Evolutionary conservation across 371 early-diverging fungal species (phyloP), one percentile per base, ranked within the genome.

Genomic region (Sporodiniella umbellata): DNA sequence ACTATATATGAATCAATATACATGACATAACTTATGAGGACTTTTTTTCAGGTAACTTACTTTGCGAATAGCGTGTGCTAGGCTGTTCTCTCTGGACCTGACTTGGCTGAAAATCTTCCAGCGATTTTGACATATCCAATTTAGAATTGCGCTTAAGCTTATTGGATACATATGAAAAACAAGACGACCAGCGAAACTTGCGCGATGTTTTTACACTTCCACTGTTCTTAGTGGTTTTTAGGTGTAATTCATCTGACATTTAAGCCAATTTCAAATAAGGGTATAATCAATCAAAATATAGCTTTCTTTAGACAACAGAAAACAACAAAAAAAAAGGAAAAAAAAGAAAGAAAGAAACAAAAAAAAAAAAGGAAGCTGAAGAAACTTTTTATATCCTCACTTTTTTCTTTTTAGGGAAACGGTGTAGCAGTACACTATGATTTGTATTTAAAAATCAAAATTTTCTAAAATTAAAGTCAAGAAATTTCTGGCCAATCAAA

Each of bases 131-230:
- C n/a, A 22, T 40, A 7, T 19, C 21, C 21, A 40, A 19, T 40
- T 40, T 40, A 21, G 40, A 40, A 40, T 17, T 7, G 8, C 40
- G 18, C 42, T 54, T 60, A 25, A 54, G 21, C 42, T 60, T 40
- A 40, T 40, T 58, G 17, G 48, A 31, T n/a, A 61, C 42, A 52
- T 56, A 61, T 5, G 61, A 56, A 42, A 61, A 56, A 45, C 61
- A 61, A 40, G 56, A 51, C 48, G 61, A 51, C 61, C 61, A 61
- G 56, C 61, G 56, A 48, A 75, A 55, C 42, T 54, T 60, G 43
- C 55, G 54, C 15, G 40, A 40, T 43, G 43, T 8, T 43, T 26
- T 43, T 43, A 25, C 43, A 19, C 43, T 25, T 12, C 15, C 11
- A n/a, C n/a, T n/a, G 19, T 43, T 58, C 30, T 48, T 47, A 14